Conservation (phyloP, 2,329 filamentous ascomycete species). For the Penicillium sp. region DNA sequence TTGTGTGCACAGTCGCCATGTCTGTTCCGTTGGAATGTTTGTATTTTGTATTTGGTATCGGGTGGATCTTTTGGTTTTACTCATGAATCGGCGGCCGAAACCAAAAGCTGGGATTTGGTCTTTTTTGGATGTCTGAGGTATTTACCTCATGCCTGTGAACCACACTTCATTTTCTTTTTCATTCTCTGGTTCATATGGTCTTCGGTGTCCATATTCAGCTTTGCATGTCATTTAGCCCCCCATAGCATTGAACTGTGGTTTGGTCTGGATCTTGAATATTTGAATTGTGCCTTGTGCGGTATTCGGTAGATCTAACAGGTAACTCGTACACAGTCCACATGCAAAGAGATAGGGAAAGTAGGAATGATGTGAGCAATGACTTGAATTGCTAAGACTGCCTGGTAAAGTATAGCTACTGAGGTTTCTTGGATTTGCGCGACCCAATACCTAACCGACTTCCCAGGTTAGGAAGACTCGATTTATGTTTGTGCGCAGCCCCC, state of each 20-base stretch:
- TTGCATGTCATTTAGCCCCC: neutral
- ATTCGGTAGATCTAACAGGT: neutral
- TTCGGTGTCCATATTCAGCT: neutral
- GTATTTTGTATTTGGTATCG: neutral
- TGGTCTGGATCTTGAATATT: neutral
- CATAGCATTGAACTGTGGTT: neutral
- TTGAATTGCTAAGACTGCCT: neutral
- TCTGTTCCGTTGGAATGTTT: slow-evolving; percentile 11
- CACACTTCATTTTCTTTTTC: neutral
- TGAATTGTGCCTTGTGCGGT: neutral
- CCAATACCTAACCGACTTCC: slow-evolving; percentile 69
- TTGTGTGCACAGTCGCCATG: slow-evolving; percentile 10
- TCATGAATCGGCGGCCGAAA: neutral
- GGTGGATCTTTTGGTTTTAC: neutral
- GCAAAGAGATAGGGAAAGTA: neutral
- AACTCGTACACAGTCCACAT: neutral
- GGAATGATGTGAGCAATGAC: neutral
- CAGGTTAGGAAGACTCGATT: slow-evolving; percentile 67
- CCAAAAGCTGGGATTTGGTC: slow-evolving; percentile 5
- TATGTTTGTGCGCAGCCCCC: slow-evolving; percentile 56
- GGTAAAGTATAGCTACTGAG: neutral
- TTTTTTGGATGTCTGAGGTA: neutral
- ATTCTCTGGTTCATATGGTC: neutral
- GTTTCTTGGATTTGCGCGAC: slow-evolving; percentile 55
- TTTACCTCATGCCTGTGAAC: neutral